Conservation (phyloP, 108 stramenopile species). For the Cyclotella sp. region DNA sequence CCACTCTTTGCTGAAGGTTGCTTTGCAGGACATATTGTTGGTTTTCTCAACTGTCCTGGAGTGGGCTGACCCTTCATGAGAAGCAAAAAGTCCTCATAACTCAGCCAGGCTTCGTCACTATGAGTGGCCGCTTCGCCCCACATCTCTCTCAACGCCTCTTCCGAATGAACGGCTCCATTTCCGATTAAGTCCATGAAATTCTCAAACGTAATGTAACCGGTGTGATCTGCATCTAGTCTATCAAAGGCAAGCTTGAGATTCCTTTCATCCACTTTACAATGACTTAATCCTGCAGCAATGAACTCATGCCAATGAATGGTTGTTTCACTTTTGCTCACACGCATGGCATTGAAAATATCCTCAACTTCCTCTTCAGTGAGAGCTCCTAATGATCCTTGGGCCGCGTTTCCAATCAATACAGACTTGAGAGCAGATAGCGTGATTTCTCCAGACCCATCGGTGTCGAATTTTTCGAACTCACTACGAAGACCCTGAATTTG, state of each 20-base stretch:
- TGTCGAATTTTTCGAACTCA: constrained; percentile 85
- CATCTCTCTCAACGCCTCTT: constrained; percentile 66
- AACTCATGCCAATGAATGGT: constrained; percentile 90
- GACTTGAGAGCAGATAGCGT: constrained; percentile 63
- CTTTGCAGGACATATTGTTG: constrained; percentile 1
- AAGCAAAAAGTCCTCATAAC: constrained; percentile 69
- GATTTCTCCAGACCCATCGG: constrained; percentile 83
- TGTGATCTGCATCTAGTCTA: constrained; percentile 79
- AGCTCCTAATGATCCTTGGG: constrained; percentile 60
- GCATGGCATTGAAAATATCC: constrained; percentile 76
- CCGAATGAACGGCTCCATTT: constrained; percentile 56
- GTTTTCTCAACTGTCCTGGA: constrained; percentile 30
- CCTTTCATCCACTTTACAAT: constrained; percentile 81
- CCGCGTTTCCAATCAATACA: constrained; percentile 70
- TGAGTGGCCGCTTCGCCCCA: constrained; percentile 60
- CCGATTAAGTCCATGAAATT: constrained; percentile 80
- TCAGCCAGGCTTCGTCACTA: constrained; percentile 48
- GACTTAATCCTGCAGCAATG: constrained; percentile 83
- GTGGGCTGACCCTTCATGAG: constrained; percentile 67
- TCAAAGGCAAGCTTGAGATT: constrained; percentile 85
- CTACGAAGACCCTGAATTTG: constrained; percentile 74
- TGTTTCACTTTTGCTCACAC: constrained; percentile 59
- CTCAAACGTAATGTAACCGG: constrained; percentile 78
- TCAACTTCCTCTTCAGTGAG: constrained; percentile 81
- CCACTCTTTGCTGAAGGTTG: constrained; percentile 7